phyloP scores from a whole-genome alignment of 352 stramenopile species.

The Phytophthora colocasiae region DNA sequence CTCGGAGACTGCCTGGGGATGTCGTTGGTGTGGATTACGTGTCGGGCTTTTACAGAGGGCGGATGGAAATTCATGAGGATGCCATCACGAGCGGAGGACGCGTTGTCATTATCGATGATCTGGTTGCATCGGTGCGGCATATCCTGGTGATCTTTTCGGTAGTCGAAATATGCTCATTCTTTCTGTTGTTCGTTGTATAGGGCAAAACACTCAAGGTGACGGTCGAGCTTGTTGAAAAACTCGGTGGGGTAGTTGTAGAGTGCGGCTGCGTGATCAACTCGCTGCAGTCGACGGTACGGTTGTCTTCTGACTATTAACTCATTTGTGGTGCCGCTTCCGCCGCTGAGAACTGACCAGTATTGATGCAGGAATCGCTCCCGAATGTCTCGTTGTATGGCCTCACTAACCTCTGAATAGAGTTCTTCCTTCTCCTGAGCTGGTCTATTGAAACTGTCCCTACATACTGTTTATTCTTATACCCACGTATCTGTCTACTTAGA shows the following conservation, averaged over 20 bases:
- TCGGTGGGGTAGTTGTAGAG: slow-evolving; percentile 77
- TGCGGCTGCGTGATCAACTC: slow-evolving; percentile 84
- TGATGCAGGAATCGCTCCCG: slow-evolving; percentile 48
- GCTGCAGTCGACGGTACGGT: slow-evolving; percentile 54
- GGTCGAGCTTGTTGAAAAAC: slow-evolving; percentile 74
- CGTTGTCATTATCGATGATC: slow-evolving; percentile 83
- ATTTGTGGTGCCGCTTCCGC: neutral
- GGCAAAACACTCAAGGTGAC: slow-evolving; percentile 86
- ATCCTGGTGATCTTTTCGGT: neutral
- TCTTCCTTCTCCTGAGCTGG: neutral
- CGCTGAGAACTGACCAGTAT: slow-evolving; percentile 21
- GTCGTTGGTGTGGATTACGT: slow-evolving; percentile 85
- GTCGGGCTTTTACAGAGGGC: slow-evolving; percentile 73
- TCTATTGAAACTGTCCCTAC: slow-evolving; percentile 1
- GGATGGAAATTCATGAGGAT: slow-evolving; percentile 86
- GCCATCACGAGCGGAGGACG: slow-evolving; percentile 72
- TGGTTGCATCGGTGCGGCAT: slow-evolving; percentile 70
- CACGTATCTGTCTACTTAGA: too few relatives aligned
- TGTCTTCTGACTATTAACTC: neutral
- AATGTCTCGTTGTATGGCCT: slow-evolving; percentile 63
- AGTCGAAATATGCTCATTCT: slow-evolving; percentile 12
- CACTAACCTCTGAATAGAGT: slow-evolving; percentile 53
- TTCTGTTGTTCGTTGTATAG: slow-evolving; percentile 24
- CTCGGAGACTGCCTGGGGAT: slow-evolving; percentile 65
- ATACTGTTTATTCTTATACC: neutral